Conservation (phyloP, 2,329 filamentous ascomycete species). For the Plenodomus tracheiphilus region DNA sequence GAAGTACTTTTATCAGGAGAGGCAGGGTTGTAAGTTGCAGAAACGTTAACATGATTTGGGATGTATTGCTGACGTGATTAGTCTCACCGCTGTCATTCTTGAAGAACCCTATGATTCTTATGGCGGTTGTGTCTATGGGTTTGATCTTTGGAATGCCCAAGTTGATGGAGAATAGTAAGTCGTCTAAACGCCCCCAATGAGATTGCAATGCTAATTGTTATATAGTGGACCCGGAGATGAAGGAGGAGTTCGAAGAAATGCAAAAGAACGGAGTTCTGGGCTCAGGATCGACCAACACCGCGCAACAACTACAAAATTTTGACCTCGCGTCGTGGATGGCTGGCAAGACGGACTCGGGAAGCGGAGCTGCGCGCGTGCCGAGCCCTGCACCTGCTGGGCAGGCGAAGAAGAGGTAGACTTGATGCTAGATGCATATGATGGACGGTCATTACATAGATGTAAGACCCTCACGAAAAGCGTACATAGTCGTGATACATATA, state of each 20-base stretch:
- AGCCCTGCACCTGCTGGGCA: constrained; percentile 38
- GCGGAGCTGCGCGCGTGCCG: constrained; percentile 22
- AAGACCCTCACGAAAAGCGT: too few relatives aligned
- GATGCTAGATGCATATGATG: too few relatives aligned
- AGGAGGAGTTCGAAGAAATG: constrained; percentile 88
- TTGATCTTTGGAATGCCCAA: constrained; percentile 94
- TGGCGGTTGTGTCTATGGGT: constrained; percentile 79
- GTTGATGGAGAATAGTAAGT: constrained; percentile 91
- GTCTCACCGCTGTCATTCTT: constrained; percentile 80
- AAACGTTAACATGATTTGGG: not conserved
- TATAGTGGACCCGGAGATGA: constrained; percentile 93
- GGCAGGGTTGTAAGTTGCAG: constrained; percentile 69
- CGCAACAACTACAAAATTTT: constrained; percentile 63
- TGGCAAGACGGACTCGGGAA: constrained; percentile 49
- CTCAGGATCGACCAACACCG: constrained; percentile 41
- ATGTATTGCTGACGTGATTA: constrained; percentile 42
- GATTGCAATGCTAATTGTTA: constrained; percentile 8
- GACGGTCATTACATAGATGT: too few relatives aligned
- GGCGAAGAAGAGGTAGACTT: constrained; percentile 21
- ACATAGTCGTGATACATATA: too few relatives aligned
- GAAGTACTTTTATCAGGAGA: constrained; percentile 78
- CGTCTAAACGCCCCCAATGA: not conserved
- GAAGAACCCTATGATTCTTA: constrained; percentile 95
- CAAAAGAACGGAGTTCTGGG: constrained; percentile 74
- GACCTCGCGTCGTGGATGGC: constrained; percentile 72